Evolutionary conservation across 2,329 filamentous ascomycete species (phyloP).

Genomic region (Hortaea werneckii): DNA sequence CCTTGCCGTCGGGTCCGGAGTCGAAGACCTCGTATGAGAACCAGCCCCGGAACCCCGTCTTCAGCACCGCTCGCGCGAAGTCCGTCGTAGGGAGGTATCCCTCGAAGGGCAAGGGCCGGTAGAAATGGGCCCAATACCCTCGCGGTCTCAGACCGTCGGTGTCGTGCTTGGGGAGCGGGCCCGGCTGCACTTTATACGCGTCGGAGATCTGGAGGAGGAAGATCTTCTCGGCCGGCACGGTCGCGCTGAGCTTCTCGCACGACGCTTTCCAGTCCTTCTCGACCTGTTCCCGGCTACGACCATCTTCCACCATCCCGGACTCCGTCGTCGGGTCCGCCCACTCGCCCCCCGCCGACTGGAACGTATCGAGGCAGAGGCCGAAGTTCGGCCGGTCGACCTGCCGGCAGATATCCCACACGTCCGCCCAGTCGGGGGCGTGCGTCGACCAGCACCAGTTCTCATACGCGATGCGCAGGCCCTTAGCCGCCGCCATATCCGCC

Average conservation of each 20-base stretch:
- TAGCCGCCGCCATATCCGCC: conserved; percentile 49
- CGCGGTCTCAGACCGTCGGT: conserved; percentile 48
- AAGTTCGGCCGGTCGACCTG: conserved; percentile 55
- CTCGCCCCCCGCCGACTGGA: conserved; percentile 63
- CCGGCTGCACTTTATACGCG: conserved; percentile 50
- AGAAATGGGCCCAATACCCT: conserved; percentile 62
- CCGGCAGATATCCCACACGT: conserved; percentile 59
- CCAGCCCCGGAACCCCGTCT: conserved; percentile 57
- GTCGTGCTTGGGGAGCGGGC: conserved; percentile 45
- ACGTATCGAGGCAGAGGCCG: conserved; percentile 67
- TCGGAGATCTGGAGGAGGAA: conserved; percentile 67
- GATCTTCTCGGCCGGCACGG: conserved; percentile 59
- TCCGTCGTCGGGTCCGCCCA: conserved; percentile 60
- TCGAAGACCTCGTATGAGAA: conserved; percentile 65
- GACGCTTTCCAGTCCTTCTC: conserved; percentile 28
- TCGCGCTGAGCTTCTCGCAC: conserved; percentile 35
- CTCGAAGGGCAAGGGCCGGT: conserved; percentile 57
- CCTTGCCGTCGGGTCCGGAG: conserved; percentile 44
- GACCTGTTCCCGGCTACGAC: conserved; percentile 35
- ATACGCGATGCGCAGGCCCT: conserved; percentile 56
- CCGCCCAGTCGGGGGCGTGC: conserved; percentile 56
- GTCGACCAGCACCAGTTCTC: conserved; percentile 80
- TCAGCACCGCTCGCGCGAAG: conserved; percentile 54
- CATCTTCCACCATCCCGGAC: conserved; percentile 48
- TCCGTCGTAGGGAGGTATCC: conserved; percentile 61